These are phyloP conservation scores for Penicillium lagena DNA, from an alignment of 495 filamentous ascomycete species.

Conservation along the genomic window DNA sequence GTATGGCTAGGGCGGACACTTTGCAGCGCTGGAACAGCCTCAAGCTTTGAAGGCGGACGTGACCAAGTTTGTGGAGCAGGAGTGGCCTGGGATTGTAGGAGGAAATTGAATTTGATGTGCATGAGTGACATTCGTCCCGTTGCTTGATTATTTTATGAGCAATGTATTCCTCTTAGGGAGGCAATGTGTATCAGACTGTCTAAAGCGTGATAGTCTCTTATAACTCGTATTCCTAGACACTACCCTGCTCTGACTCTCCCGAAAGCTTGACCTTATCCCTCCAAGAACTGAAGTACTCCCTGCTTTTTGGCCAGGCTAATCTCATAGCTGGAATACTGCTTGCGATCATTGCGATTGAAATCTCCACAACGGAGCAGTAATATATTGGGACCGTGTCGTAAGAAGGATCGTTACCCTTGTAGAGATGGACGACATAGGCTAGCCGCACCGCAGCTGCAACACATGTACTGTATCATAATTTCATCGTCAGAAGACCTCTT, in stretches of 20 bases:
- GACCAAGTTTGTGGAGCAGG: conserved; percentile 46
- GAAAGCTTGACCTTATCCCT: too few species aligned
- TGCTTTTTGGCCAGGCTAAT: too few species aligned
- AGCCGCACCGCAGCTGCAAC: conserved; percentile 1
- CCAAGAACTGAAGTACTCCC: too few species aligned
- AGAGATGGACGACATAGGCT: not conserved
- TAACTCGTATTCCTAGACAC: too few species aligned
- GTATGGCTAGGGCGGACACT: conserved; percentile 51
- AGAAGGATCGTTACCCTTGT: not conserved
- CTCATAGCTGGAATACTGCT: not conserved
- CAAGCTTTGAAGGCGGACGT: conserved; percentile 49
- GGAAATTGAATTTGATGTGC: not conserved
- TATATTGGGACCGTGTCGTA: not conserved
- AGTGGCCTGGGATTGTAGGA: conserved; percentile 18
- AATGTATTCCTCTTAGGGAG: too few species aligned
- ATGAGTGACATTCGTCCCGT: not conserved
- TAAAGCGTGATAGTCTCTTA: too few species aligned
- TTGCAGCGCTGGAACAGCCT: conserved; percentile 55
- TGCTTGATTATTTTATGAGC: too few species aligned
- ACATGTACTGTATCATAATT: not conserved
- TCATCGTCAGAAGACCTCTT: not conserved
- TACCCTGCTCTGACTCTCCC: too few species aligned
- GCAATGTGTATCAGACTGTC: too few species aligned
- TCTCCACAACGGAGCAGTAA: not conserved
- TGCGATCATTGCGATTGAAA: not conserved